Percentiles rank a stretch among this genome's conserved stretches.
Conservation (phyloP, 2,329 filamentous ascomycete species). For the Aspergillus tanneri region DNA sequence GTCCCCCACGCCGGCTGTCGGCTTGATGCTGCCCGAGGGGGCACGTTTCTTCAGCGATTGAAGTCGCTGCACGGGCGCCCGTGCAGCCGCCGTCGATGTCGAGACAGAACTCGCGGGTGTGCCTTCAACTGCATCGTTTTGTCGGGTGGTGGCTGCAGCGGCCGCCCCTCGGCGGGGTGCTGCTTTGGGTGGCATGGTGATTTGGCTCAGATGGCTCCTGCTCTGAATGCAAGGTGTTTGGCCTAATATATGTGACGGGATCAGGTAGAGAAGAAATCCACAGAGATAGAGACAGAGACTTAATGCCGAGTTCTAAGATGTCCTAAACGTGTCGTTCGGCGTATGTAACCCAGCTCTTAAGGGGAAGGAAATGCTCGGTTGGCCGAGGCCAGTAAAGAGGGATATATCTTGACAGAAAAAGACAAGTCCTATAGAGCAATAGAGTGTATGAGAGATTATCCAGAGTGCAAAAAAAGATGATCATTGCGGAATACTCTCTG, state of each 20-base stretch:
- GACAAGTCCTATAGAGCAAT: background rate
- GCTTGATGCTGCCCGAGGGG: constrained; percentile 37
- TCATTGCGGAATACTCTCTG: too few species aligned
- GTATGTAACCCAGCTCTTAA: too few species aligned
- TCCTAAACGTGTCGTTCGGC: background rate
- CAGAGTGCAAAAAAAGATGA: too few species aligned
- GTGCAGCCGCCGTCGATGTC: constrained; percentile 16
- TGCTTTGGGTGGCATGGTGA: constrained; percentile 37
- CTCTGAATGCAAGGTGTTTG: background rate
- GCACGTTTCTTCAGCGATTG: constrained; percentile 44
- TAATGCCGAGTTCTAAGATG: background rate
- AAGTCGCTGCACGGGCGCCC: constrained; percentile 43
- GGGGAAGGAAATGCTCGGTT: too few species aligned
- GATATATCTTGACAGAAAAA: background rate
- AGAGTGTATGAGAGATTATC: too few species aligned
- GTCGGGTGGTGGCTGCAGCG: constrained; percentile 20
- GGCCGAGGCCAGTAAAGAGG: background rate
- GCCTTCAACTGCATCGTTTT: constrained; percentile 14
- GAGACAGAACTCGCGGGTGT: constrained; percentile 18
- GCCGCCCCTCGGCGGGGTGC: constrained; percentile 26
- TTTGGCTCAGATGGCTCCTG: background rate
- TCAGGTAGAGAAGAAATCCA: background rate
- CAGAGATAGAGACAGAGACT: background rate
- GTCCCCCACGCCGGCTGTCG: constrained; percentile 16
- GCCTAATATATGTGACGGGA: too few species aligned